phyloP scores from a whole-genome alignment of 371 early-diverging fungal genomes.

The Mortierella sp. region DNA sequence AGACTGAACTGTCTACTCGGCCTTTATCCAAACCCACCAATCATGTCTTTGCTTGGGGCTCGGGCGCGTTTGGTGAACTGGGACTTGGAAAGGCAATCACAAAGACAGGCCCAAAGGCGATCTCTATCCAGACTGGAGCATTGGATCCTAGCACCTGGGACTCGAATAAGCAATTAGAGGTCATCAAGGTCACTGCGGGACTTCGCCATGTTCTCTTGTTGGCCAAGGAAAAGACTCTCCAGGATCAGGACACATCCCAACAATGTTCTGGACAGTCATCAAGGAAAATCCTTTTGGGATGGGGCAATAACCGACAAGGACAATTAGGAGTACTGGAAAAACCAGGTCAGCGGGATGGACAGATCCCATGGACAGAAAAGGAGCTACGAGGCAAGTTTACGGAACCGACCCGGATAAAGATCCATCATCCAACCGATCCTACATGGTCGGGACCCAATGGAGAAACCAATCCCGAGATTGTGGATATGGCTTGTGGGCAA shows the following conservation, averaged over 20 bases:
- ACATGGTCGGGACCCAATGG: not conserved
- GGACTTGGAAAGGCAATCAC: slow-evolving; percentile 40
- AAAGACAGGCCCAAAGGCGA: slow-evolving; percentile 27
- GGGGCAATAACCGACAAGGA: slow-evolving; percentile 73
- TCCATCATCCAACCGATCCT: slow-evolving; percentile 11
- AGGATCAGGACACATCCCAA: not conserved
- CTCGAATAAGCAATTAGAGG: slow-evolving; percentile 6
- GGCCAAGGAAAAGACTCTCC: slow-evolving; percentile 15
- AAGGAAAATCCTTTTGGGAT: slow-evolving; percentile 58
- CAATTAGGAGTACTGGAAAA: slow-evolving; percentile 59
- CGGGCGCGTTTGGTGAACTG: slow-evolving; percentile 63
- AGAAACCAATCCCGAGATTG: slow-evolving; percentile 8
- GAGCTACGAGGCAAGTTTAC: slow-evolving; percentile 34
- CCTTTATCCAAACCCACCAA: not conserved
- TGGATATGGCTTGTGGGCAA: slow-evolving; percentile 66
- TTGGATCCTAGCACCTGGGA: not conserved
- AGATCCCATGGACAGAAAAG: slow-evolving; percentile 26
- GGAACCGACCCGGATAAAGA: slow-evolving; percentile 40
- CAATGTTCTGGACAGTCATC: slow-evolving; percentile 4
- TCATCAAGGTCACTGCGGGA: slow-evolving; percentile 66
- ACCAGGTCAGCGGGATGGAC: not conserved
- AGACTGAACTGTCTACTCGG: too few species aligned
- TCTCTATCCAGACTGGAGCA: slow-evolving; percentile 16
- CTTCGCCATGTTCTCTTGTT: slow-evolving; percentile 69
- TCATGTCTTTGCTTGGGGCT: slow-evolving; percentile 61